Percentiles rank a stretch among this genome's conserved stretches.
These are phyloP conservation scores for Clarireedia hainanense DNA, from an alignment of 2,329 filamentous ascomycete species.

Conservation along the genomic window DNA sequence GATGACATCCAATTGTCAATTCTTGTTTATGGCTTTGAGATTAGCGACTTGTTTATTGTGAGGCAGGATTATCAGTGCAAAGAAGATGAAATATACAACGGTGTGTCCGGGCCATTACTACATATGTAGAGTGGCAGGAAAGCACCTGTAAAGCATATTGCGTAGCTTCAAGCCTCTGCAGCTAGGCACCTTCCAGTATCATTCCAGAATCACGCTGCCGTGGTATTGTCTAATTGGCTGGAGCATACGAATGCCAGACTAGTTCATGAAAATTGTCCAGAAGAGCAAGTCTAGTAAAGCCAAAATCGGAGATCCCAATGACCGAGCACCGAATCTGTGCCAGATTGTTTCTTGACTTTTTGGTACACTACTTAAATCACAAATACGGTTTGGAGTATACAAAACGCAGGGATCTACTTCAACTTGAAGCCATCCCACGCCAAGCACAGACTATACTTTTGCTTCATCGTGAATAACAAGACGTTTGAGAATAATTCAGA, in stretches of 20 bases:
- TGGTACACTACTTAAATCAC: not conserved
- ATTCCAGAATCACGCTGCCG: no score
- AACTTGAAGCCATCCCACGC: not conserved
- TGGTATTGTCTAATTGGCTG: not conserved
- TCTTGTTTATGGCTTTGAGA: no score
- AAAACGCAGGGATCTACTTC: not conserved
- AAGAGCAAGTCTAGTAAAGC: not conserved
- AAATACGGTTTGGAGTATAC: not conserved
- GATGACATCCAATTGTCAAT: not conserved
- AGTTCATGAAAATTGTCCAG: not conserved
- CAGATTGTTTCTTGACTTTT: not conserved
- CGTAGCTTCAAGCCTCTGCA: constrained; percentile 4
- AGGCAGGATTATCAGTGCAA: no score
- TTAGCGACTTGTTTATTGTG: no score
- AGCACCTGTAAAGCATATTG: not conserved
- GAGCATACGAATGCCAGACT: not conserved
- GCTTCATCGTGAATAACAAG: not conserved
- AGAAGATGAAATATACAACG: not conserved
- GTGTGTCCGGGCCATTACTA: not conserved
- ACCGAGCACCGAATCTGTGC: constrained; percentile 2
- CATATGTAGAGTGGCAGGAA: constrained; percentile 1
- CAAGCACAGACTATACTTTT: not conserved
- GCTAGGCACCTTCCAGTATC: not conserved
- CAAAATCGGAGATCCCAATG: not conserved
- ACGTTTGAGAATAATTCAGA: not conserved